Evolutionary conservation across 2,329 filamentous ascomycete species (phyloP).

Genomic region (Trichoderma oligosporum): DNA sequence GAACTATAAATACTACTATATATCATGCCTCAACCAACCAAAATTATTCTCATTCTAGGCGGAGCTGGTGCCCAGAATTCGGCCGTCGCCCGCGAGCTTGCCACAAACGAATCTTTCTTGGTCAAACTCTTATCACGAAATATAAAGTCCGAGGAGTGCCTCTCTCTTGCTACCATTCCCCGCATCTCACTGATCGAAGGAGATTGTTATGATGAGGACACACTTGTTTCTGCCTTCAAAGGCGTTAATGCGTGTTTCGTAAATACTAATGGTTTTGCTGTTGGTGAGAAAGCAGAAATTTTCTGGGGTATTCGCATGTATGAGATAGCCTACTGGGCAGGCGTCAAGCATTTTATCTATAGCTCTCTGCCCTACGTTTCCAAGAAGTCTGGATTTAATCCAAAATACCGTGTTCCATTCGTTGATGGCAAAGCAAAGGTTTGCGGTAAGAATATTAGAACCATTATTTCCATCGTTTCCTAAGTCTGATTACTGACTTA

Average conservation of each 20-base stretch:
- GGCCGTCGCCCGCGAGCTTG: background rate
- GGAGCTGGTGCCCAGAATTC: conserved; percentile 11
- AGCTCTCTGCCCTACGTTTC: conserved; percentile 18
- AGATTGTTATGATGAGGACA: conserved; percentile 18
- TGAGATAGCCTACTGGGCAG: conserved; percentile 18
- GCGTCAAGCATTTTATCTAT: conserved; percentile 19
- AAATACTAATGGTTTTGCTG: conserved; percentile 22
- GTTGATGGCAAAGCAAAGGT: conserved; percentile 19
- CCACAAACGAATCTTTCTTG: background rate
- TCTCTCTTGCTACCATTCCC: conserved; percentile 1
- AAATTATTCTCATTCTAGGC: conserved; percentile 10
- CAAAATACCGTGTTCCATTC: conserved; percentile 17
- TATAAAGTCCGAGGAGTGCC: background rate
- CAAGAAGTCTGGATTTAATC: conserved; percentile 17
- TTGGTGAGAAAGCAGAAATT: conserved; percentile 20
- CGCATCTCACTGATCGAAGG: conserved; percentile 16
- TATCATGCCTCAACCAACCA: background rate
- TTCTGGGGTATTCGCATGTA: conserved; percentile 23
- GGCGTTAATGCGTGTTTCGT: conserved; percentile 17
- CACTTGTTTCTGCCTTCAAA: conserved; percentile 11
- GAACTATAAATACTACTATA: background rate
- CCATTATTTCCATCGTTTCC: too few relatives aligned
- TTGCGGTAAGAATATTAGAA: background rate
- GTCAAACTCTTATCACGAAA: background rate
- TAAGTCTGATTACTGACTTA: background rate